Evolutionary conservation across 2,329 filamentous ascomycete genomes (phyloP), one percentile per base, ranked within the genome.

Genomic region (Plenodomus tracheiphilus): DNA sequence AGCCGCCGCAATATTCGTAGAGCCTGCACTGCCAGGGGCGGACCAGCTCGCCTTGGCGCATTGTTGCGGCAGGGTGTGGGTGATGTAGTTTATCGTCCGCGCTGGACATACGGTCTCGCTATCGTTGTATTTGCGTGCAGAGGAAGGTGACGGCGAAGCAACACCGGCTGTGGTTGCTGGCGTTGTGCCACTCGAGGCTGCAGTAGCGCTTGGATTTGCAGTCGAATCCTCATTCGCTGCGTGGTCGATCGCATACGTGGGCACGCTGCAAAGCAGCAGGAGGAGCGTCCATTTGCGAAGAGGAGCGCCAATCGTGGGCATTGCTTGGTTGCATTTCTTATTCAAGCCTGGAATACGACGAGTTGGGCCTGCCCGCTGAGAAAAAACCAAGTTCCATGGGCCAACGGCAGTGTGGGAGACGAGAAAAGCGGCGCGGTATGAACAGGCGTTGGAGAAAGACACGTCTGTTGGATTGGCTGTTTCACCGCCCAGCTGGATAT

Each of bases 11-110:
- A 39, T 57, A n/a, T 56, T 53, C 21, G 48, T 41, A 18, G 43
- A 47, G n/a, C 51, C 45, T 9, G 50, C 51, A 40, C 56, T 53
- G 19, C 51, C 44, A 3, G 65, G 59, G 13, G 64, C 61, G 15
- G 68, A 59, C 77, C 85, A 85, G 35, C 79, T 79, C n/a, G 83
- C 85, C 41, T 82, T 83, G 18, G 90, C 77, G 66, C 89, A 93
- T 75, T 88, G 87, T 68, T 90, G 87, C 10, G 87, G 87, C 34
- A 92, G 75, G 2, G 83, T 85, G 60, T 92, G 87, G 10, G 88
- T 92, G 54, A 93, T 89, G 72, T 92, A 91, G 72, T 93, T 92
- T 66, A 90, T 85, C 1, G 86, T 90, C 58, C 83, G 82, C 52
- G 71, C 78, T 11, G 72, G 74, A 66, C 78, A 81, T 41, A 74